Percentiles rank a stretch among this genome's conserved stretches.
Conservation (phyloP, 306 rosid species). For the Canavalia gladiata region DNA sequence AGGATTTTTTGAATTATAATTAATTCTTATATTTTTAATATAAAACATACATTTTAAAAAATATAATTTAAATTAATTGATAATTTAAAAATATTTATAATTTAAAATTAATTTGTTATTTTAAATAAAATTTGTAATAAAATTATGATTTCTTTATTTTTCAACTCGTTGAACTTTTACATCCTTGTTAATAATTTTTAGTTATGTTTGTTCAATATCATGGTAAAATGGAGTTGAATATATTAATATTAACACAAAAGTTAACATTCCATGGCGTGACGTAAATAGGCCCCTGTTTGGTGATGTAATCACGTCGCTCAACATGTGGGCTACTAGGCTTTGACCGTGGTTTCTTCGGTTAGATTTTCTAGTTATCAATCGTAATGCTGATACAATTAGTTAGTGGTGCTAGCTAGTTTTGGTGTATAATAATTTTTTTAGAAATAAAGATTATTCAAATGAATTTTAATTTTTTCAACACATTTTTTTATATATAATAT, state of each 20-base stretch:
- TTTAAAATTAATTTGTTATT: no score
- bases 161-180: background rate
- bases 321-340: constrained; percentile 12
- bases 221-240: constrained; percentile 17
- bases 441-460: no score
- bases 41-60: no score
- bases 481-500: no score
- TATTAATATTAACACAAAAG: background rate
- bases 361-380: background rate
- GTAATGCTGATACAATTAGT: background rate
- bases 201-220: background rate
- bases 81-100: no score
- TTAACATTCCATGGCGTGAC: background rate
- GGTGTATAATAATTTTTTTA: no score
- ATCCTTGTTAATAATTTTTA: background rate
- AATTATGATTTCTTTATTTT: background rate
- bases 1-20: no score
- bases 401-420: background rate
- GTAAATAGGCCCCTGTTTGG: constrained; percentile 7
- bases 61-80: no score
- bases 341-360: background rate
- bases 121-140: no score
- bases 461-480: no score
- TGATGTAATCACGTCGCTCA: constrained; percentile 17
- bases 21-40: no score